Conservation (phyloP, 177 flowering plant genomes). For the Telopea speciosissima region DNA sequence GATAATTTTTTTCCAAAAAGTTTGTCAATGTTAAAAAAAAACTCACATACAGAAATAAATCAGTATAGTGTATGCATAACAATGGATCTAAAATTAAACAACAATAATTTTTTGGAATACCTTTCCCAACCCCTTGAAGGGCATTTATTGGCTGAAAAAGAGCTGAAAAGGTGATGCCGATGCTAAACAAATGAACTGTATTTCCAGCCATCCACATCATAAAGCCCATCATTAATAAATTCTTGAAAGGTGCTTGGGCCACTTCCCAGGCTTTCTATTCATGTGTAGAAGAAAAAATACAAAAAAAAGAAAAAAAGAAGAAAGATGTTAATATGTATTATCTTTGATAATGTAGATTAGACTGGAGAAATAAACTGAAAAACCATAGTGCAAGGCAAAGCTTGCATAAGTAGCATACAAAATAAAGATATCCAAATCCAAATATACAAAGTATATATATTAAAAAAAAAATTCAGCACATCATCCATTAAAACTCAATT, state of each 20-base stretch:
- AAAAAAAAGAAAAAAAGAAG: no score
- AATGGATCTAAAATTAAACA: neutral
- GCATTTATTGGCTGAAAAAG: conserved; percentile 94
- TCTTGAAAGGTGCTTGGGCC: conserved; percentile 85
- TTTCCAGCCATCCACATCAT: conserved; percentile 99
- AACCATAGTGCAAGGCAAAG: neutral
- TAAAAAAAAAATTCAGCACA: no score
- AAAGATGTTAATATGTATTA: neutral
- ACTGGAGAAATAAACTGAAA: neutral
- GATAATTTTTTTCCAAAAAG: no score
- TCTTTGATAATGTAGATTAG: neutral
- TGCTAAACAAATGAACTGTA: conserved; percentile 88
- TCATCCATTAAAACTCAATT: no score
- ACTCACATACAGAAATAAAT: neutral
- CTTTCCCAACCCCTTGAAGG: conserved; percentile 70
- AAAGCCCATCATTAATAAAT: conserved; percentile 88
- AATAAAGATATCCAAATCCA: neutral
- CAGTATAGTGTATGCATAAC: neutral
- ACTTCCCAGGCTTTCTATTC: conserved; percentile 95
- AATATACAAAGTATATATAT: neutral
- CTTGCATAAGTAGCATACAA: neutral
- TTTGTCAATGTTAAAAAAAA: no score
- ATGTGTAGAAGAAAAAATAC: neutral
- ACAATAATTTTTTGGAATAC: neutral
- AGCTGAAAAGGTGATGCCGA: conserved; percentile 90